phyloP scores from a whole-genome alignment of 2,329 filamentous ascomycete species.

The Xylariaceae sp. region DNA sequence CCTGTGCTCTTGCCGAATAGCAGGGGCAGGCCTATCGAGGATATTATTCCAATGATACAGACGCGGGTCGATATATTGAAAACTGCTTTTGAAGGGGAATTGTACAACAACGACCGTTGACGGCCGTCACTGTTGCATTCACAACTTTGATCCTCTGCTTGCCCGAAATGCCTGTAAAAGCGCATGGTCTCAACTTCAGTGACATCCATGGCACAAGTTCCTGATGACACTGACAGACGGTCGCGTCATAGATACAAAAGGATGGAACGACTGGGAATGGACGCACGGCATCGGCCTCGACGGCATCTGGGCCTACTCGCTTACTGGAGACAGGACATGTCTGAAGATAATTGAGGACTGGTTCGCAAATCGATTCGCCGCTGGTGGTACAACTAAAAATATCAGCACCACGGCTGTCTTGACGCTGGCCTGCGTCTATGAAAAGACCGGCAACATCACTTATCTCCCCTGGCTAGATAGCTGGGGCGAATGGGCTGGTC shows the following conservation, averaged over 20 bases:
- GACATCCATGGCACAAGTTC: slow-evolving; percentile 57
- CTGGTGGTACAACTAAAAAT: slow-evolving; percentile 74
- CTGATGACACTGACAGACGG: slow-evolving; percentile 67
- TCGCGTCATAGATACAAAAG: slow-evolving; percentile 76
- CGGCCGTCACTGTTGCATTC: neutral
- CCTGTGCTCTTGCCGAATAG: neutral
- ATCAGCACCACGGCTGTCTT: slow-evolving; percentile 81
- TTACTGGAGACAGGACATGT: slow-evolving; percentile 59
- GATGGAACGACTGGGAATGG: slow-evolving; percentile 82
- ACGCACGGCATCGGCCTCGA: slow-evolving; percentile 77
- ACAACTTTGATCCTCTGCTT: neutral
- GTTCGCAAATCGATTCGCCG: slow-evolving; percentile 65
- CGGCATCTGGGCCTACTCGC: slow-evolving; percentile 73
- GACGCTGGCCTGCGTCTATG: slow-evolving; percentile 73
- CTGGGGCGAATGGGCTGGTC: slow-evolving; percentile 80
- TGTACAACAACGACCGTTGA: neutral
- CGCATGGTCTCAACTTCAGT: slow-evolving; percentile 44
- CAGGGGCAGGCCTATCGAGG: too few species aligned
- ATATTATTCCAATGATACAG: neutral
- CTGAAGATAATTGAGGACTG: slow-evolving; percentile 67
- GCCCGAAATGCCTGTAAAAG: slow-evolving; percentile 38
- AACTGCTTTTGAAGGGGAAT: neutral
- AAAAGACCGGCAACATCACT: slow-evolving; percentile 62
- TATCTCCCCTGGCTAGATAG: slow-evolving; percentile 74
- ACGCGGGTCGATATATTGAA: neutral